Base-by-base conservation (phyloP, 345 rosid genomes). In the Hypericum perforatum region DNA sequence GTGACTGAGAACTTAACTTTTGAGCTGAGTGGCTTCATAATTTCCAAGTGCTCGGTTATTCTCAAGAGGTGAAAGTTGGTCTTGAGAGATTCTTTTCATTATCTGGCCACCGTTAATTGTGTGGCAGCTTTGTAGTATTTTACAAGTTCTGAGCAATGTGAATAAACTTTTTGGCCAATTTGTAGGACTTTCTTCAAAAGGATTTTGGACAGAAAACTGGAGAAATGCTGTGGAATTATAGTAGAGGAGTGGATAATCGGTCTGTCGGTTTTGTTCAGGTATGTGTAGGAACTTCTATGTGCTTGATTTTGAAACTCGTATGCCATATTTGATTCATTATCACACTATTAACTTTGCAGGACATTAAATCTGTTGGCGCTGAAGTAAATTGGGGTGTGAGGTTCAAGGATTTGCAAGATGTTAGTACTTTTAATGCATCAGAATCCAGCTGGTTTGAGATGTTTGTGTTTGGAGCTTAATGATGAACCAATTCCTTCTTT, bases 361-460 rank as follows among this genome's bases (percentile, higher is more conserved):
- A 84, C 74, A 78, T 78, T 66, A 91, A 91, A 78, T 84, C 95
- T 54, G 66, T 91, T 64, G 96, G 95, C 9, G 98, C 96, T 58
- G 96, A 91, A 70, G 96, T 87, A 52, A 91, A 87, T 53, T 91
- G 95, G 98, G 98, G 98, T 36, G 92, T 91, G 58, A 74, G 96
- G 69, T 91, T 87, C 62, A 85, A 64, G 69, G 77, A 81, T 71
- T 75, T 64, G 61, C 78, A 85, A 65, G 82, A 91, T 70, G 97
- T 89, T 3, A 52, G 90, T 75, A 58, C 61, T 64, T 55, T 69
- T 48, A 62, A 46, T 57, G 55, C 52, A 57, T 16, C 57, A 9
- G 43, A 61, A 41, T 57, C 57, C 40, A 38, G 16, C 39, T 60
- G 39, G 42, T 64, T 39, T 46, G n/a, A 12, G 32, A 1, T 22